A percentile compares a stretch with the other conserved stretches of the same genome.
phyloP scores from a whole-genome alignment of 768 basidiomycete genomes.

The Boletus sp. region DNA sequence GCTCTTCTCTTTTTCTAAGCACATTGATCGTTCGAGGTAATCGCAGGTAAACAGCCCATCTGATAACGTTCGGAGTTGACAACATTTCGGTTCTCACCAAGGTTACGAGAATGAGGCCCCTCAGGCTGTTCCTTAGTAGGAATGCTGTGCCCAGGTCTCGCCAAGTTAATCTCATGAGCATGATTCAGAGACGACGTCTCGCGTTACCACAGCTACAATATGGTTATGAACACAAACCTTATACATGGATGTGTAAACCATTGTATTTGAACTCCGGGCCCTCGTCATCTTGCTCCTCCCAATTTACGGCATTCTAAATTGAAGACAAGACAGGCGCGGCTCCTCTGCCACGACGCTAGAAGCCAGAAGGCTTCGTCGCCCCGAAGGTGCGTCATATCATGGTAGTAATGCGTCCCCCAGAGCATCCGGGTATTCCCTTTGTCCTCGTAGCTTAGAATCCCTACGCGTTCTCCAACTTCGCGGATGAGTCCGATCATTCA shows the following conservation, averaged over 20 bases:
- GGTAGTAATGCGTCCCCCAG: not conserved
- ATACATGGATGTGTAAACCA: not conserved
- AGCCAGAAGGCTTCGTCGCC: not conserved
- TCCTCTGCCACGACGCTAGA: not conserved
- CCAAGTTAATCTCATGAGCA: not conserved
- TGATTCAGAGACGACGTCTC: not conserved
- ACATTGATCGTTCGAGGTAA: too few relatives aligned
- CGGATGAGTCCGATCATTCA: not conserved
- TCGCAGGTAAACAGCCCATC: not conserved
- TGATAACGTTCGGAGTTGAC: slow-evolving; percentile 19
- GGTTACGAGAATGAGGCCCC: slow-evolving; percentile 3
- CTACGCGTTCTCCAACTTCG: not conserved
- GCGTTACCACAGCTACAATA: not conserved
- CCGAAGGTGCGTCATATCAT: not conserved
- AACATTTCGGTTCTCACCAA: slow-evolving; percentile 1
- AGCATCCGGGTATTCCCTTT: not conserved
- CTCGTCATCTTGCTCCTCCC: not conserved
- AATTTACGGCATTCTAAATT: not conserved
- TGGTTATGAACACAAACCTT: not conserved
- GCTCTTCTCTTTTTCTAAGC: too few relatives aligned
- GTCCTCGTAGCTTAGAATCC: slow-evolving; percentile 3
- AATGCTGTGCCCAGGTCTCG: not conserved
- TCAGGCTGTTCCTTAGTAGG: not conserved
- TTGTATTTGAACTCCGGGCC: not conserved
- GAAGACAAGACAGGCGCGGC: not conserved